Conservation (phyloP, 345 rosid species). For the Iberis pinnata region DNA sequence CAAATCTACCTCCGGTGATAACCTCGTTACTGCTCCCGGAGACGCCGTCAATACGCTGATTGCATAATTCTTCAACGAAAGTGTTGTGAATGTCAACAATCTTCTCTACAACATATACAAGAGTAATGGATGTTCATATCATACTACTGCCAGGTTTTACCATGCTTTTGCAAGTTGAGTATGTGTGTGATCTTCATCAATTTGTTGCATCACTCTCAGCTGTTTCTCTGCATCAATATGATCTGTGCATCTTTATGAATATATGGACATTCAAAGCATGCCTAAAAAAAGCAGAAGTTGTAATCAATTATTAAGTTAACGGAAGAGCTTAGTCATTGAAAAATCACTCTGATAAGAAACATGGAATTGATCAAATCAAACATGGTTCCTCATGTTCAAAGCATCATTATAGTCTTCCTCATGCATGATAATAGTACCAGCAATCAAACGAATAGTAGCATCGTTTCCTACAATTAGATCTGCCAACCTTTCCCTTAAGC, state of each 20-base stretch:
- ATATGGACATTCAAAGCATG: slow-evolving; percentile 90
- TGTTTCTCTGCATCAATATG: slow-evolving; percentile 91
- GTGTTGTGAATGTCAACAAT: too few species aligned
- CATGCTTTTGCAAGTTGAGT: slow-evolving; percentile 95
- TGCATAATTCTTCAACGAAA: too few species aligned
- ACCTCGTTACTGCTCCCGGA: too few species aligned
- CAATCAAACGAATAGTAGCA: slow-evolving; percentile 63
- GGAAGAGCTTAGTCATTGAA: neutral
- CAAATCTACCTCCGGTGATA: too few species aligned
- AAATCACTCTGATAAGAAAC: neutral
- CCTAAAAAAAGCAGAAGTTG: slow-evolving; percentile 39
- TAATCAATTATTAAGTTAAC: neutral
- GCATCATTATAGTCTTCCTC: slow-evolving; percentile 90
- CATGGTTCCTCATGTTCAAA: slow-evolving; percentile 91
- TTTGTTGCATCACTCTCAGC: slow-evolving; percentile 80
- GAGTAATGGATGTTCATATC: slow-evolving; percentile 18
- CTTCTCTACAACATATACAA: neutral
- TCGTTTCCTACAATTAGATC: slow-evolving; percentile 85
- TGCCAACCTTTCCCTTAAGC: slow-evolving; percentile 83
- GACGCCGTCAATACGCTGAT: too few species aligned
- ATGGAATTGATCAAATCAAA: neutral
- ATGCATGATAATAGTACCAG: slow-evolving; percentile 86
- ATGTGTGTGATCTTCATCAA: slow-evolving; percentile 92
- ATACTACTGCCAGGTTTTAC: slow-evolving; percentile 88
- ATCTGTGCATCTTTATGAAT: slow-evolving; percentile 86